Evolutionary conservation across 169 alveolate genomes (phyloP), one percentile per base, ranked within the genome.

Genomic region (Plasmodium relictum): DNA sequence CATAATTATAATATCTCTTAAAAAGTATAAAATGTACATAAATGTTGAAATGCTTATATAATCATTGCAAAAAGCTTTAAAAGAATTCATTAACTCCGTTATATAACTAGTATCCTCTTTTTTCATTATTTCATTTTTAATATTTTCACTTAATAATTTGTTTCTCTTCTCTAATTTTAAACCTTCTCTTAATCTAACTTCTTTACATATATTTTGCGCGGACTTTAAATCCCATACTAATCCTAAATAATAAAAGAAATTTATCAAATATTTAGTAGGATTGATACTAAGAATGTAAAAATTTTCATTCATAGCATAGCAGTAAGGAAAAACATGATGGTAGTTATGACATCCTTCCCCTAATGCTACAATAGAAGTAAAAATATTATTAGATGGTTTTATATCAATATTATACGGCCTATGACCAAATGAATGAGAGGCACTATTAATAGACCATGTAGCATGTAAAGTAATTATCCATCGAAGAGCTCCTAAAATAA

Each of bases 301-400:
- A 39, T 80, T 94, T 69, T 96, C 96, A 62, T 96, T 86, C 45
- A 96, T 94, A 45, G 96, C 96, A 93, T 95, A 96, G 89, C 95
- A 96, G 74, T 91, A 95, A 1, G 97, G 96, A 73, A 93, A 94
- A 65, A 88, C 95, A 70, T 96, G 98, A 86, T 96, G 98, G 96
- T 96, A 96, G 89, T 94, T 94, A 89, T 96, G 98, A 95, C 96
- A 94, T 73, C 98, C 98, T 73, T 96, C 98, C 24, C 98, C 98
- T 41, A 94, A 78, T 45, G 98, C 96, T 42, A 94, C 92, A 65
- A 94, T 71, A 10, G 97, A 83, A 37, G 96, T 95, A 88, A 93
- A 91, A 22, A 93, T 80, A 69, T 86, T 93, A 61, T 89, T 90
- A 42, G 92, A 65, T 7, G 94, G 91, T 65, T 74, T 91, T 63